Conservation (phyloP, 495 filamentous ascomycete species). For the Neurospora sublineolata region DNA sequence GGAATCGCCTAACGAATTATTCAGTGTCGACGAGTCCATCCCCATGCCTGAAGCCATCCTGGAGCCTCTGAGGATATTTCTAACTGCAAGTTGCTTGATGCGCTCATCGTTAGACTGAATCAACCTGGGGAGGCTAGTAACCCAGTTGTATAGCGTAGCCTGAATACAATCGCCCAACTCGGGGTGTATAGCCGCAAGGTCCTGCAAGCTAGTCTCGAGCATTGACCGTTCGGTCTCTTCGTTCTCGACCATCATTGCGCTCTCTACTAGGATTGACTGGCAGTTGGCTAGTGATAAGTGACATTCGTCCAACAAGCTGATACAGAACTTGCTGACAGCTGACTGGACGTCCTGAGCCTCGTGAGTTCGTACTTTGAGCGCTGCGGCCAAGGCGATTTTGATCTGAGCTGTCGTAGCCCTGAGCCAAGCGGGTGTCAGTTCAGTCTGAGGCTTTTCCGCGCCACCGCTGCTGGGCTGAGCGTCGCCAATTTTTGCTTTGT, state of each 20-base stretch:
- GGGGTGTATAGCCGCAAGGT: constrained; percentile 52
- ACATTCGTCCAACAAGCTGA: constrained; percentile 66
- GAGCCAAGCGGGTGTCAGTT: constrained; percentile 57
- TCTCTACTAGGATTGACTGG: constrained; percentile 65
- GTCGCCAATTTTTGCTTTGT: constrained; percentile 2
- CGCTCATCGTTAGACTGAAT: constrained; percentile 80
- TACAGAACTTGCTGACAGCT: constrained; percentile 57
- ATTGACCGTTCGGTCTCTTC: constrained; percentile 33
- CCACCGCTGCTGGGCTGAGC: constrained; percentile 2
- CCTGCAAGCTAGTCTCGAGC: constrained; percentile 39
- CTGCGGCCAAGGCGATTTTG: constrained; percentile 69
- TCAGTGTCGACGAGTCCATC: constrained; percentile 58
- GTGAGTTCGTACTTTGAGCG: constrained; percentile 68
- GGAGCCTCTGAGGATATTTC: constrained; percentile 61
- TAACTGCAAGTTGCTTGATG: constrained; percentile 57
- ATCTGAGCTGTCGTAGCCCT: constrained; percentile 72
- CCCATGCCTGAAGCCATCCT: constrained; percentile 54
- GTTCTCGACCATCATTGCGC: constrained; percentile 60
- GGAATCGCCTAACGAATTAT: constrained; percentile 52
- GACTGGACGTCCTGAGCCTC: constrained; percentile 57
- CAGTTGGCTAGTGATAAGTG: constrained; percentile 59
- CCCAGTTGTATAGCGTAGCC: constrained; percentile 66
- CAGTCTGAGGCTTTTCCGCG: constrained; percentile 1
- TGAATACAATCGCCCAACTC: constrained; percentile 58
- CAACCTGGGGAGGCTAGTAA: constrained; percentile 62